Evolutionary conservation across 2,329 filamentous ascomycete species (phyloP).

Genomic region (Colletotrichum tropicicola): DNA sequence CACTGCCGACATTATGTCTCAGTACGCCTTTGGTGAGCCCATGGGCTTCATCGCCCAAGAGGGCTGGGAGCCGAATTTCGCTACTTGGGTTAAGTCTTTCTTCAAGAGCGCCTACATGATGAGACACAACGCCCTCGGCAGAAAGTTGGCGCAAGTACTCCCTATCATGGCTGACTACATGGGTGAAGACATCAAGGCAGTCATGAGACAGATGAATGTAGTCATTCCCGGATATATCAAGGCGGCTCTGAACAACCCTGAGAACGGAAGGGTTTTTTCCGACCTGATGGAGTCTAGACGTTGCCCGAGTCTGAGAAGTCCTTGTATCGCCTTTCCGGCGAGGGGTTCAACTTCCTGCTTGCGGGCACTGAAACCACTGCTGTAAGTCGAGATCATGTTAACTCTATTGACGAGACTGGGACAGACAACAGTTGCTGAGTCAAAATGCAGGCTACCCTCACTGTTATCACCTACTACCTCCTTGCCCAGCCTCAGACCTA

Average conservation of each 20-base stretch:
- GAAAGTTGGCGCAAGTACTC: constrained; percentile 36
- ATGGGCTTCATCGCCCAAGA: constrained; percentile 41
- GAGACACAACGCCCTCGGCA: constrained; percentile 39
- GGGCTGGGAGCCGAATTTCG: constrained; percentile 43
- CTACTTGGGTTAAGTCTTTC: constrained; percentile 43
- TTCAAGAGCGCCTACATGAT: constrained; percentile 43
- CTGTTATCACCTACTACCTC: constrained; percentile 39
- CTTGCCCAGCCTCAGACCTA: constrained; percentile 35
- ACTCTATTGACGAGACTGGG: too few species aligned
- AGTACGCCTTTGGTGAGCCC: constrained; percentile 46
- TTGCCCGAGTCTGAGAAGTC: constrained; percentile 27
- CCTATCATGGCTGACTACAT: constrained; percentile 36
- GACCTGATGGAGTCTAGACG: constrained; percentile 36
- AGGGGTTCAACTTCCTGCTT: constrained; percentile 50
- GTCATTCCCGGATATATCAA: constrained; percentile 36
- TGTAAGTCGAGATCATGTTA: constrained; percentile 19
- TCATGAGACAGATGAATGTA: constrained; percentile 38
- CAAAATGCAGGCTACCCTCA: constrained; percentile 34
- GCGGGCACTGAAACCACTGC: constrained; percentile 63
- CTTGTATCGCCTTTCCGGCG: constrained; percentile 23
- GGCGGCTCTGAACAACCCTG: constrained; percentile 32
- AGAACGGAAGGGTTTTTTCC: constrained; percentile 38
- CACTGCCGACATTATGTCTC: constrained; percentile 47
- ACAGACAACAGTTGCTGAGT: background rate
- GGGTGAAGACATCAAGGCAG: constrained; percentile 34